phyloP scores from a whole-genome alignment of 2,329 filamentous ascomycete genomes.

The Aspergillus ochraceoroseus region DNA sequence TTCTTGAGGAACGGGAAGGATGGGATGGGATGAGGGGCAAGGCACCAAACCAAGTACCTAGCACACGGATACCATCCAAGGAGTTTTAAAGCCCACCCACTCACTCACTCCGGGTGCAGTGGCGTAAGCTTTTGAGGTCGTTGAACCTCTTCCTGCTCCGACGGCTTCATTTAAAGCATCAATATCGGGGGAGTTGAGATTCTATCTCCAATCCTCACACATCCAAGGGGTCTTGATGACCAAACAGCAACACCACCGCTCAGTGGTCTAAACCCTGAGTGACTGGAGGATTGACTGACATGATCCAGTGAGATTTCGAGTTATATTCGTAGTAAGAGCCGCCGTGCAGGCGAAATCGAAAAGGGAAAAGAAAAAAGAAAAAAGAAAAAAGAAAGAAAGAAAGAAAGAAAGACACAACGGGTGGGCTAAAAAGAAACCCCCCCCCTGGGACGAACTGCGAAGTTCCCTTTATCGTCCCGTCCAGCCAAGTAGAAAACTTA shows the following conservation, averaged over 20 bases:
- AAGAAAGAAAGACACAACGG: conserved; percentile 3
- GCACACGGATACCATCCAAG: background rate
- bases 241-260: background rate
- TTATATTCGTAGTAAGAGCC: conserved; percentile 18
- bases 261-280: too few species aligned
- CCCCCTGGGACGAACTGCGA: background rate
- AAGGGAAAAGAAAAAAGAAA: background rate
- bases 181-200: background rate
- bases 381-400: conserved; percentile 2
- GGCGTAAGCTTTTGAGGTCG: too few species aligned
- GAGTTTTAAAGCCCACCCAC: conserved; percentile 1
- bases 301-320: conserved; percentile 1
- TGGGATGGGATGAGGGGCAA: background rate
- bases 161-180: too few species aligned
- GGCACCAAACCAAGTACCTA: conserved; percentile 1
- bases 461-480: background rate
- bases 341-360: conserved; percentile 11
- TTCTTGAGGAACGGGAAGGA: background rate
- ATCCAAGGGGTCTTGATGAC: background rate
- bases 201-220: background rate
- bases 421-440: too few species aligned
- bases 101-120: background rate
- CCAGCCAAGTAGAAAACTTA: conserved; percentile 5
- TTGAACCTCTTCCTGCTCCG: too few species aligned
- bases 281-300: conserved; percentile 1